These are phyloP conservation scores for Aspergillus caelatus DNA, from an alignment of 2,329 filamentous ascomycete species.

Conservation along the genomic window DNA sequence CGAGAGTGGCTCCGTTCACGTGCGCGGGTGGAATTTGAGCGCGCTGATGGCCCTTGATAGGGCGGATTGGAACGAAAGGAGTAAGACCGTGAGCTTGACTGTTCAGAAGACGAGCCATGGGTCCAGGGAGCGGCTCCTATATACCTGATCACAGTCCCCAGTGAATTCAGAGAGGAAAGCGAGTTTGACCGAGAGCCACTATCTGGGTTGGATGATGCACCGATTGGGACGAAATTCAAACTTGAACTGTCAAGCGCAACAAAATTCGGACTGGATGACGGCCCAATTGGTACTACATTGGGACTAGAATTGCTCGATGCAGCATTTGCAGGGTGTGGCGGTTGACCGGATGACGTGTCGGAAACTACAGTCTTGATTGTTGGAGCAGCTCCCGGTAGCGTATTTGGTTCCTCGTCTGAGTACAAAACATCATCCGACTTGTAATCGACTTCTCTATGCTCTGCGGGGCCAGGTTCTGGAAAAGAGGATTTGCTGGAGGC, in stretches of 20 bases:
- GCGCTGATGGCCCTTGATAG: constrained; percentile 35
- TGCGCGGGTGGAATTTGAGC: constrained; percentile 36
- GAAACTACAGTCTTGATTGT: constrained; percentile 43
- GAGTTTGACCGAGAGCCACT: constrained; percentile 41
- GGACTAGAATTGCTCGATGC: constrained; percentile 42
- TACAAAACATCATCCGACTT: constrained; percentile 26
- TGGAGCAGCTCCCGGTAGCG: constrained; percentile 34
- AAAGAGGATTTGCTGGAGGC: constrained; percentile 42
- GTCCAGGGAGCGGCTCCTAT: constrained; percentile 37
- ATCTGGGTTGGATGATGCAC: constrained; percentile 35
- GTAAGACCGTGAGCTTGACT: constrained; percentile 35
- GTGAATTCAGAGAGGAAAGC: constrained; percentile 43
- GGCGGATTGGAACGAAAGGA: constrained; percentile 47
- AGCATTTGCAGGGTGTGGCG: constrained; percentile 24
- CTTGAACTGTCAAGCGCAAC: constrained; percentile 42
- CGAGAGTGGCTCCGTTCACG: constrained; percentile 31
- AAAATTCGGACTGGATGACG: constrained; percentile 45
- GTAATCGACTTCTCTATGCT: constrained; percentile 26
- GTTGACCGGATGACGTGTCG: constrained; percentile 33
- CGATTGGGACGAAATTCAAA: constrained; percentile 39
- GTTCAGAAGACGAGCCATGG: constrained; percentile 37
- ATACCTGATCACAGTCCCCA: constrained; percentile 46
- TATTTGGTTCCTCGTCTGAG: constrained; percentile 38
- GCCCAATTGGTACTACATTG: constrained; percentile 42
- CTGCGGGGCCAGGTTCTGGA: constrained; percentile 27